Evolutionary conservation across 495 filamentous ascomycete species (phyloP).

Genomic region (Trichoderma reesei): DNA sequence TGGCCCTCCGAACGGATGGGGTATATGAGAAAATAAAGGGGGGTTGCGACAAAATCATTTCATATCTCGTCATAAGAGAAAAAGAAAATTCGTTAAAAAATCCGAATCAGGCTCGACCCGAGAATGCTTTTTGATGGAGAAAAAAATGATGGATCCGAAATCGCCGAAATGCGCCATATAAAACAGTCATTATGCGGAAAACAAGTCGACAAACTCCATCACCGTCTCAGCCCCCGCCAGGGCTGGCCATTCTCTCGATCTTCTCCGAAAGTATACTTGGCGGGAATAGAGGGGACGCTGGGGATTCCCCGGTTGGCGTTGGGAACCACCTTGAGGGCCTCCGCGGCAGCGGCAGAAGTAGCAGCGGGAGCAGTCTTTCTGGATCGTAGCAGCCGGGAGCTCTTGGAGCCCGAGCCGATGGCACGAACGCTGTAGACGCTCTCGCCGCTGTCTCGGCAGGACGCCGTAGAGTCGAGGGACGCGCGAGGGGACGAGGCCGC

Average conservation of each 20-base stretch:
- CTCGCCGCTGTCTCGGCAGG: not conserved
- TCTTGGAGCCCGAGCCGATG: conserved; percentile 1
- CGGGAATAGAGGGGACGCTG: conserved; percentile 24
- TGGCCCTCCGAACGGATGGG: not conserved
- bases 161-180: not conserved
- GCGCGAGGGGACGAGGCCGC: not conserved
- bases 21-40: not conserved
- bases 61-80: conserved; percentile 6
- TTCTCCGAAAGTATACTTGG: conserved; percentile 15
- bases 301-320: conserved; percentile 32
- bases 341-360: not conserved
- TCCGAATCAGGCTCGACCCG: not conserved
- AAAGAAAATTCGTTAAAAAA: conserved; percentile 4
- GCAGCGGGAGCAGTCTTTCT: not conserved
- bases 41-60: not conserved
- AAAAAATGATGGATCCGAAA: not conserved
- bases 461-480: not conserved
- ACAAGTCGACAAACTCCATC: not conserved
- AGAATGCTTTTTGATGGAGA: not conserved
- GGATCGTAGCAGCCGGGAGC: not conserved
- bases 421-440: conserved; percentile 1
- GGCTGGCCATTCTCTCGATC: conserved; percentile 11
- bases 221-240: conserved; percentile 9
- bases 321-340: conserved; percentile 17
- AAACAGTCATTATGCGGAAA: not conserved